These are phyloP conservation scores for Mallotus japonicus DNA, from an alignment of 441 rosid species.

Conservation along the genomic window DNA sequence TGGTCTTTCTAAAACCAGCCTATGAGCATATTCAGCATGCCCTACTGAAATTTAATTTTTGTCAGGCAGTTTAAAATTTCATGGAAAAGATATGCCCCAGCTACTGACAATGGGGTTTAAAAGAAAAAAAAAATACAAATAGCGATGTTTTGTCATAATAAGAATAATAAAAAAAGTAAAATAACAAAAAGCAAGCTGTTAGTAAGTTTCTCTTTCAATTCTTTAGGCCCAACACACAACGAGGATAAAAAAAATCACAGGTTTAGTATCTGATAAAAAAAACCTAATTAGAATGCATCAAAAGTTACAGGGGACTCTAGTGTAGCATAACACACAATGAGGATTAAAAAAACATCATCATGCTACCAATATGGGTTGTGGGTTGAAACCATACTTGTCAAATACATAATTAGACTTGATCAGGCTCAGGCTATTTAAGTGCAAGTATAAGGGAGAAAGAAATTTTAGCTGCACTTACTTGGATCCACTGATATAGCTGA, in stretches of 20 bases:
- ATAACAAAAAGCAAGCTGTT: too few relatives aligned
- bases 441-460: too few relatives aligned
- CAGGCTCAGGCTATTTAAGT: background rate
- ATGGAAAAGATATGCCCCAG: background rate
- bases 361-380: background rate
- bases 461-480: conserved; percentile 45
- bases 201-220: background rate
- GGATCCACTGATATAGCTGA: conserved; percentile 86
- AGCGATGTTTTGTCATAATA: too few relatives aligned
- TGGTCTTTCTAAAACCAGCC: background rate
- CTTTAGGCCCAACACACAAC: background rate
- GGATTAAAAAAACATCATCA: background rate
- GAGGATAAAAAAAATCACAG: too few relatives aligned
- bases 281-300: background rate
- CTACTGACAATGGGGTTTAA: too few relatives aligned
- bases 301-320: background rate
- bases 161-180: too few relatives aligned
- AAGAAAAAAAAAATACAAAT: too few relatives aligned
- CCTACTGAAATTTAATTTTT: background rate
- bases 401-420: background rate
- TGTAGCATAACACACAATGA: background rate
- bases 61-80: background rate
- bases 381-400: too few relatives aligned
- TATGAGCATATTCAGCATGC: background rate
- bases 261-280: background rate